These are phyloP conservation scores for Thecaphora thlaspeos DNA, from an alignment of 1,284 basidiomycete species.

Conservation along the genomic window DNA sequence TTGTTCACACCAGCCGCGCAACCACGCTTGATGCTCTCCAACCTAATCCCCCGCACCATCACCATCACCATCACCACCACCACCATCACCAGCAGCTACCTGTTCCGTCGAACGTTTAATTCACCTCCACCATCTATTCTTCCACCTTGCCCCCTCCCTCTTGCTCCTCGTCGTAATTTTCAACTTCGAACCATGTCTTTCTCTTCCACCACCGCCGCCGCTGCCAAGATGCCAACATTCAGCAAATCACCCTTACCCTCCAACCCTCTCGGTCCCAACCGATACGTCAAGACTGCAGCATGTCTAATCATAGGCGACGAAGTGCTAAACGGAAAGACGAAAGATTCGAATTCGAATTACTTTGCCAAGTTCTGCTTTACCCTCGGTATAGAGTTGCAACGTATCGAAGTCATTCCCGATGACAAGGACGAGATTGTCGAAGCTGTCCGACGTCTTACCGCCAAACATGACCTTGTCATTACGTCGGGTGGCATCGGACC, in stretches of 20 bases:
- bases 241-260: slow-evolving; percentile 24
- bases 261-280: slow-evolving; percentile 34
- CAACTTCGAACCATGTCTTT: background rate
- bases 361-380: slow-evolving; percentile 59
- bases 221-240: slow-evolving; percentile 27
- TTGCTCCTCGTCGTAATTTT: too few relatives aligned
- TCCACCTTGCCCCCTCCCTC: too few relatives aligned
- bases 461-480: slow-evolving; percentile 32
- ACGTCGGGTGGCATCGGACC: slow-evolving; percentile 50
- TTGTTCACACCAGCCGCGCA: too few relatives aligned
- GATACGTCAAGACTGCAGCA: slow-evolving; percentile 39
- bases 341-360: slow-evolving; percentile 73
- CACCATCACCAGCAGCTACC: too few relatives aligned
- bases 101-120: too few relatives aligned
- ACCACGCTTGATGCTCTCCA: too few relatives aligned
- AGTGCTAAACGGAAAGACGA: slow-evolving; percentile 66
- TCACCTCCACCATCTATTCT: too few relatives aligned
- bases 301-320: slow-evolving; percentile 68
- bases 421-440: slow-evolving; percentile 84
- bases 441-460: slow-evolving; percentile 77
- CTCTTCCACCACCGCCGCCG: background rate
- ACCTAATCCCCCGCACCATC: too few relatives aligned
- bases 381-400: slow-evolving; percentile 55
- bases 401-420: slow-evolving; percentile 87
- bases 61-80: too few relatives aligned